A percentile compares a stretch with the other conserved stretches of the same genome.
Conservation (phyloP, 2,329 filamentous ascomycete species). For the Neurospora crassa region DNA sequence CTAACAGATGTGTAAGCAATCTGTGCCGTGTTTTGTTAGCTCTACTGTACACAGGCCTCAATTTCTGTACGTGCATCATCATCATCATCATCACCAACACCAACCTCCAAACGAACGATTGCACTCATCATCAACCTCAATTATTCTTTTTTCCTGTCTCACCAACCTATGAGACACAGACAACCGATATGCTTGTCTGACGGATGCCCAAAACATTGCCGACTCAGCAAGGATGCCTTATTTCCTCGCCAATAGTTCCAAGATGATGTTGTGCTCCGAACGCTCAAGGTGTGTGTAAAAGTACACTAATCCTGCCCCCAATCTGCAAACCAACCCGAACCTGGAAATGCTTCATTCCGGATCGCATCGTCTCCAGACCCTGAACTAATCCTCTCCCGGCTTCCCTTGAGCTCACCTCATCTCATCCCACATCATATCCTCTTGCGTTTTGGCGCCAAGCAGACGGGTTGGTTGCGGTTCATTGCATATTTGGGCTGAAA, state of each 20-base stretch:
- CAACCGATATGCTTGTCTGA: neutral
- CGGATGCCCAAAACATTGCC: neutral
- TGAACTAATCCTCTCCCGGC: neutral
- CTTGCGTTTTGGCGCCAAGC: neutral
- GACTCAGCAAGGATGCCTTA: neutral
- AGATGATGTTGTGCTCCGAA: neutral
- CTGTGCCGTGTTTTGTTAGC: neutral
- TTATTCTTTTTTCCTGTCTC: neutral
- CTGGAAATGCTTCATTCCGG: neutral
- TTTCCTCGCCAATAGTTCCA: neutral
- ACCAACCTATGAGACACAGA: neutral
- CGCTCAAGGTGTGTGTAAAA: neutral
- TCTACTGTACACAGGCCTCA: neutral
- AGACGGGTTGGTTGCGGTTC: neutral
- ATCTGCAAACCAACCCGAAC: neutral
- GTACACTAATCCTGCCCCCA: neutral
- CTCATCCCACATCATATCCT: neutral
- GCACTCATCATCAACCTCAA: neutral
- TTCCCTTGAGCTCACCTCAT: neutral
- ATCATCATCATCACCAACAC: neutral
- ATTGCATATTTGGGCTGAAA: slow-evolving; percentile 3
- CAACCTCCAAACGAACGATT: neutral
- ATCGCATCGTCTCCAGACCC: neutral
- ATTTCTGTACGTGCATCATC: neutral
- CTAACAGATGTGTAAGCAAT: neutral